Conservation (phyloP, 2,329 filamentous ascomycete genomes). For the Sclerotinia subarctica region DNA sequence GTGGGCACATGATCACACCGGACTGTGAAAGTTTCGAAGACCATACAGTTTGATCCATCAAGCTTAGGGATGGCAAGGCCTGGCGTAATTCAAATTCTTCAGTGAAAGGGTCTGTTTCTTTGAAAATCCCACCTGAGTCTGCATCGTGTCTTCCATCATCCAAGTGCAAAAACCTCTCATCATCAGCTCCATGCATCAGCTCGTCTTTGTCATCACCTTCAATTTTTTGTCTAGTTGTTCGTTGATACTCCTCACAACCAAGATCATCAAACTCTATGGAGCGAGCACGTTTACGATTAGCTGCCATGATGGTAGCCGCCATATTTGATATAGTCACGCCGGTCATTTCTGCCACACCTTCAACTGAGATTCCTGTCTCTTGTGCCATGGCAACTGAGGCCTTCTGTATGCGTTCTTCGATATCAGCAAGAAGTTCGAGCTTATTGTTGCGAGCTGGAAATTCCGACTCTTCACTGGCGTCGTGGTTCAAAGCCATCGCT, state of each 20-base stretch:
- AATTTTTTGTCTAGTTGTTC: neutral
- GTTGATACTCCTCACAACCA: neutral
- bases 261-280: slow-evolving; percentile 1
- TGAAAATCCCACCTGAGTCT: neutral
- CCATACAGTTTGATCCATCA: too few relatives aligned
- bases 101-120: slow-evolving; percentile 12
- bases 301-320: slow-evolving; percentile 8
- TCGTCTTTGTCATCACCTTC: neutral
- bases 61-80: neutral
- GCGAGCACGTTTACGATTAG: slow-evolving; percentile 9
- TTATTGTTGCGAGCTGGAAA: neutral
- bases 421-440: slow-evolving; percentile 3
- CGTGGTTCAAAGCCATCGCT: neutral
- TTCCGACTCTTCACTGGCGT: too few relatives aligned
- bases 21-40: neutral
- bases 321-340: slow-evolving; percentile 3
- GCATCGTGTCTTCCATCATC: neutral
- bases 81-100: slow-evolving; percentile 3
- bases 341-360: slow-evolving; percentile 5
- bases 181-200: neutral
- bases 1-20: neutral
- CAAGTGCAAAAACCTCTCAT: slow-evolving; percentile 3
- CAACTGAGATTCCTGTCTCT: neutral
- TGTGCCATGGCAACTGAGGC: neutral
- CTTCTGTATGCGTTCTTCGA: slow-evolving; percentile 3